Percentiles rank a stretch among this genome's conserved stretches.
phyloP scores from a whole-genome alignment of 768 basidiomycete genomes.

The Suillus alpinus region DNA sequence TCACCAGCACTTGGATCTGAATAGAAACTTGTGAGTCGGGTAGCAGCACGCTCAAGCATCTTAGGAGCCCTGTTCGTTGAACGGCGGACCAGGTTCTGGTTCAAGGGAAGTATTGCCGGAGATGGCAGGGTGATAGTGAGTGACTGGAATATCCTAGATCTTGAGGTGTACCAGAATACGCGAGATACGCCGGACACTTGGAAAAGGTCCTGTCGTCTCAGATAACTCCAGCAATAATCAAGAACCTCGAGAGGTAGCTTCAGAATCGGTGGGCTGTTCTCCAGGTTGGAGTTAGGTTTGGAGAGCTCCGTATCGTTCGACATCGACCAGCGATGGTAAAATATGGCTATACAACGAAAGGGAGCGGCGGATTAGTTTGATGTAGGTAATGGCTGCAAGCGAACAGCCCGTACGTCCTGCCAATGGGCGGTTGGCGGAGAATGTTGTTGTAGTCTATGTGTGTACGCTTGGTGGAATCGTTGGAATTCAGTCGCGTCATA shows the following conservation, averaged over 20 bases:
- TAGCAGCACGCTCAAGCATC: background rate
- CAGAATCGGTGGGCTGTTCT: background rate
- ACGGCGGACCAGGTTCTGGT: background rate
- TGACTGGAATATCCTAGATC: background rate
- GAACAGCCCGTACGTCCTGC: no score
- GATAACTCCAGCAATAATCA: background rate
- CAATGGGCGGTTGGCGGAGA: no score
- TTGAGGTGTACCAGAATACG: background rate
- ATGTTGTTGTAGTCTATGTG: no score
- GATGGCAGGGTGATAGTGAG: background rate
- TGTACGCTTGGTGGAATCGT: no score
- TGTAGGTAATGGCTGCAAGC: background rate
- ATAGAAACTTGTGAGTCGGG: slow-evolving; percentile 1
- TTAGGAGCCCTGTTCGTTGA: background rate
- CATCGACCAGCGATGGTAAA: slow-evolving; percentile 1
- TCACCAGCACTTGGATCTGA: background rate
- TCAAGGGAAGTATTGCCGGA: background rate
- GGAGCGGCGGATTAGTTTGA: background rate
- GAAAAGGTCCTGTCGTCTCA: background rate
- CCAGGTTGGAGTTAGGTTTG: background rate
- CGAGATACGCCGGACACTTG: background rate
- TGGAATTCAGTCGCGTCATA: no score
- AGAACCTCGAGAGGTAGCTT: background rate
- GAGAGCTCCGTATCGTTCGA: background rate
- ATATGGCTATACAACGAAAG: background rate